These are phyloP conservation scores for Pseudogymnoascus sp. DNA, from an alignment of 2,329 filamentous ascomycete genomes.

Conservation along the genomic window DNA sequence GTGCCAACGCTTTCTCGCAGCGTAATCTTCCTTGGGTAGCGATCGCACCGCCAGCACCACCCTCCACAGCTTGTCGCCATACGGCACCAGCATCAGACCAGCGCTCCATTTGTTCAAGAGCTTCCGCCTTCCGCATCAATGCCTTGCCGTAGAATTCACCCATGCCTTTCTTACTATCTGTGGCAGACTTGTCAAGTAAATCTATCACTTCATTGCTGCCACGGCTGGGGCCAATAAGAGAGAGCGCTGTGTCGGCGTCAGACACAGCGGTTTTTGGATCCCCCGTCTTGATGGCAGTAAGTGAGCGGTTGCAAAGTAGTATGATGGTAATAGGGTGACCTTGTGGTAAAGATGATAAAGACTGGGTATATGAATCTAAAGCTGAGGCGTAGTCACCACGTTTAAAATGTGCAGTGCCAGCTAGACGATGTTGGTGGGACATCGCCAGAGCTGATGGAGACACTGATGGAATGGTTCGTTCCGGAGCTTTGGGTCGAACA, in stretches of 20 bases:
- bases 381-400: slow-evolving; percentile 85
- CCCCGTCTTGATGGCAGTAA: slow-evolving; percentile 85
- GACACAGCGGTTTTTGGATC: slow-evolving; percentile 79
- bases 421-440: slow-evolving; percentile 68
- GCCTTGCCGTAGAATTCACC: slow-evolving; percentile 90
- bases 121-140: slow-evolving; percentile 88
- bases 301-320: slow-evolving; percentile 81
- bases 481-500: slow-evolving; percentile 37
- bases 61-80: slow-evolving; percentile 78
- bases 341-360: slow-evolving; percentile 64
- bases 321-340: slow-evolving; percentile 78
- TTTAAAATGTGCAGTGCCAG: slow-evolving; percentile 85
- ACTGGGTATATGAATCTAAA: slow-evolving; percentile 70
- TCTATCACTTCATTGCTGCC: slow-evolving; percentile 75
- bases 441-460: slow-evolving; percentile 60
- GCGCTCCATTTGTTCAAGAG: slow-evolving; percentile 87
- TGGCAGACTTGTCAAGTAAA: slow-evolving; percentile 48
- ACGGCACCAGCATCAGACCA: slow-evolving; percentile 75
- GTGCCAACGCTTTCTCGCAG: slow-evolving; percentile 77
- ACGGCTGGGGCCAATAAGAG: slow-evolving; percentile 67
- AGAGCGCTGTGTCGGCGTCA: slow-evolving; percentile 74
- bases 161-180: slow-evolving; percentile 69
- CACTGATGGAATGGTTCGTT: slow-evolving; percentile 51
- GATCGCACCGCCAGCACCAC: slow-evolving; percentile 73
- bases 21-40: slow-evolving; percentile 79